A percentile compares a stretch with the other conserved stretches of the same genome.
These are phyloP conservation scores for Xerocomus nothofagi DNA, from an alignment of 1,284 basidiomycete genomes.

Conservation along the genomic window DNA sequence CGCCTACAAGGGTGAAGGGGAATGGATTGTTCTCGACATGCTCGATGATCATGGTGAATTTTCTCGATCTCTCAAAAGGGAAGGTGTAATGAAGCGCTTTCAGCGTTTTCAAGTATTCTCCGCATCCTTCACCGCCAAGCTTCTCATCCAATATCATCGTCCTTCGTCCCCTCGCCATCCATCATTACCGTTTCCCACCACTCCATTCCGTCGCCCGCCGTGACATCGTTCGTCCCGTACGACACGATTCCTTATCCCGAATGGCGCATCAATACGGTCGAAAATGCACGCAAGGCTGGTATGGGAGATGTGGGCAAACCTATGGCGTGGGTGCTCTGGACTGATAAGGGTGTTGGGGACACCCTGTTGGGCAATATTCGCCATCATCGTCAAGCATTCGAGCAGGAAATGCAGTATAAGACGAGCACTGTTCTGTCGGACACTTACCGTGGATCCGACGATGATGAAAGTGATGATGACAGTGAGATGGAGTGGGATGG, in stretches of 20 bases:
- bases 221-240: conserved; percentile 22
- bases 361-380: conserved; percentile 26
- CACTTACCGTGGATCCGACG: conserved; percentile 24
- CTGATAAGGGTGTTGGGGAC: conserved; percentile 26
- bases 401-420: conserved; percentile 21
- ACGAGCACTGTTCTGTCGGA: background rate
- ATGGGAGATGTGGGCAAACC: conserved; percentile 54
- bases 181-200: conserved; percentile 24
- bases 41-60: conserved; percentile 49
- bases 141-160: conserved; percentile 42
- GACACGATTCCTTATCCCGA: conserved; percentile 58
- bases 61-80: background rate
- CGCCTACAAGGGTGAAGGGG: conserved; percentile 28
- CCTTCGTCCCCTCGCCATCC: conserved; percentile 43
- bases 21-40: conserved; percentile 63
- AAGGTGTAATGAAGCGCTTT: background rate
- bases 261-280: conserved; percentile 52
- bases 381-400: conserved; percentile 21
- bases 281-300: conserved; percentile 53
- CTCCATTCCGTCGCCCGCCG: conserved; percentile 2
- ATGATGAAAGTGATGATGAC: conserved; percentile 41
- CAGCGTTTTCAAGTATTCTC: conserved; percentile 56
- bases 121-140: conserved; percentile 61
- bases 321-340: conserved; percentile 48
- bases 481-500: conserved; percentile 63